Conservation (phyloP, 2,329 filamentous ascomycete species). For the Sphaerulina vaccinii region DNA sequence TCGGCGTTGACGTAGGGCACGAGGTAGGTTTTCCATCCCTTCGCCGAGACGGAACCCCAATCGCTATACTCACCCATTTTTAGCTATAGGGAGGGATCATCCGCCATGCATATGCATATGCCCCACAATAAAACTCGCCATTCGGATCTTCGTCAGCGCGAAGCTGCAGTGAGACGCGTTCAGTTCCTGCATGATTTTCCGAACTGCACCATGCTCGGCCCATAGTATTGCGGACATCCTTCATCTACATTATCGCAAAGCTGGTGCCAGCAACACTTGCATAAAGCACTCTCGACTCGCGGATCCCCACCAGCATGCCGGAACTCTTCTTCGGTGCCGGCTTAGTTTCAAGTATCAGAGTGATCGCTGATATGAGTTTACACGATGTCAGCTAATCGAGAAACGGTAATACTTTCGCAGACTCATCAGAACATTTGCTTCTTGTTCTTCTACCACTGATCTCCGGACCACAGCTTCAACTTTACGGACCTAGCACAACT, state of each 20-base stretch:
- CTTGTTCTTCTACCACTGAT: not conserved
- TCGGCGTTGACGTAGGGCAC: not conserved
- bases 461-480: not conserved
- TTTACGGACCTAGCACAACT: not conserved
- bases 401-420: not conserved
- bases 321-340: constrained; percentile 10
- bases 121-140: constrained; percentile 9
- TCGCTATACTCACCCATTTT: constrained; percentile 5
- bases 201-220: constrained; percentile 5
- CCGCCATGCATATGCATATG: not conserved
- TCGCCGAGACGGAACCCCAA: constrained; percentile 8
- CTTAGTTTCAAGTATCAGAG: constrained; percentile 2
- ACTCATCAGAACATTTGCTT: not conserved
- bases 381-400: not conserved
- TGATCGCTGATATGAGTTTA: constrained; percentile 2
- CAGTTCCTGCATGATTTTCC: constrained; percentile 13
- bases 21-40: not conserved
- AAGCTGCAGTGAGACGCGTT: not conserved
- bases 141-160: constrained; percentile 12
- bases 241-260: not conserved
- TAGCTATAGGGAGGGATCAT: constrained; percentile 5
- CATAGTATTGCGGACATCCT: not conserved
- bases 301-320: constrained; percentile 15
- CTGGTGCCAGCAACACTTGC: not conserved
- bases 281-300: not conserved